Evolutionary conservation across 805 yeast genomes (phyloP), one percentile per base, ranked within the genome.

Genomic region (Komagataella pastoris): DNA sequence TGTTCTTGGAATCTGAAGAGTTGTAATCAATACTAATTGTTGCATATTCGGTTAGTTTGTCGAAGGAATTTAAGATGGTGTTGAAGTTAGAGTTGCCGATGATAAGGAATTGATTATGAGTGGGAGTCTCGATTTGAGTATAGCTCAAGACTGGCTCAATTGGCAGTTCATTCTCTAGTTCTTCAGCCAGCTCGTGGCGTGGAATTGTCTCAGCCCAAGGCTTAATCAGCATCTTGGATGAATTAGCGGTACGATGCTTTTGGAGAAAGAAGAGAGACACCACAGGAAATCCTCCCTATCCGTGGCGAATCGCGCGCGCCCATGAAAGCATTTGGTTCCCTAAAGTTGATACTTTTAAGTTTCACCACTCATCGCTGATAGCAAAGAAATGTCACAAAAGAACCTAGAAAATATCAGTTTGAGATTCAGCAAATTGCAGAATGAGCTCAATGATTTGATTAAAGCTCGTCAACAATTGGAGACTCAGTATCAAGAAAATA

Each of bases 401-500:
- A 21, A 49, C 21, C 24, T 61, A 47, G 68, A 65, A 49, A 53
- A 50, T 14, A 48, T 63, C 6, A 56, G 63, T 1, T 59, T 58
- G 51, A 51, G 54, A 6, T 60, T 64, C 46, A 54, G 61, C 8
- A 51, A 56, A n/a, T 52, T 61, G 17, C 71, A 68, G 51, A 51
- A 55, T 3, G 59, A 58, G 12, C 54, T 63, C 7, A 69, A 72
- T 48, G 84, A 79, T 50, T 70, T 80, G 47, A 74, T 89, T 44
- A 70, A 78, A 4, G 80, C 88, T 10, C 81, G 98, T 61, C 95
- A 91, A 57, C 79, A 83, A 61, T 75, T 93, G 48, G 99, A 93
- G 63, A 87, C 97, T 1, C 99, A 93, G 68, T 79, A 73, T 59
- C 99, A 93, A 66, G 99, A 93, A 65, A 90, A 90, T 65, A 81